Evolutionary conservation across 805 yeast species (phyloP).

Genomic region (Saccharomycopsis fermentans): DNA sequence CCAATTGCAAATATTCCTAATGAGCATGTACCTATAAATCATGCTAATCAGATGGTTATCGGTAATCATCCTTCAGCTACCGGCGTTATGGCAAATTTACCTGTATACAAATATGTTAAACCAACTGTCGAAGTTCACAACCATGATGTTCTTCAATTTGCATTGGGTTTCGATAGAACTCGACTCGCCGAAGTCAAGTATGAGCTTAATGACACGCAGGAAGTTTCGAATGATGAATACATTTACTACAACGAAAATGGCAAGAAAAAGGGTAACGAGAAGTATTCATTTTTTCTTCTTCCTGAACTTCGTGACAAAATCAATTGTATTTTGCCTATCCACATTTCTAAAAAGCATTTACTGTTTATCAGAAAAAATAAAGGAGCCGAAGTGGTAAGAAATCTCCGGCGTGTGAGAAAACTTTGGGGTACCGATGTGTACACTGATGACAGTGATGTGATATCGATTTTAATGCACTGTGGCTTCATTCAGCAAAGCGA

Average conservation of each 20-base stretch:
- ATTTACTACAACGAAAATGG: background rate
- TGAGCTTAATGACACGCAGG: background rate
- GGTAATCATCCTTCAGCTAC: background rate
- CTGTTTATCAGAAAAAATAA: constrained; percentile 1
- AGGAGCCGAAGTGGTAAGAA: background rate
- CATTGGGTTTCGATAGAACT: constrained; percentile 33
- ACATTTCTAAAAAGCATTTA: constrained; percentile 23
- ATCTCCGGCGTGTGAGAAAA: background rate
- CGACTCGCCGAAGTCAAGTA: constrained; percentile 50
- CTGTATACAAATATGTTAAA: constrained; percentile 6
- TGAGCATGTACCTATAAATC: background rate
- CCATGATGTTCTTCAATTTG: constrained; percentile 31
- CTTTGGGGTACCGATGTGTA: constrained; percentile 91
- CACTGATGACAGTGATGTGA: constrained; percentile 86
- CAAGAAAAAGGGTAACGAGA: constrained; percentile 11
- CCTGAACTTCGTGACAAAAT: constrained; percentile 31
- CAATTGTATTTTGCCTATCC: constrained; percentile 29
- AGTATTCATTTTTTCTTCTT: constrained; percentile 20
- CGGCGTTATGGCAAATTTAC: constrained; percentile 20
- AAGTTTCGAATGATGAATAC: background rate
- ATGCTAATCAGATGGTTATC: background rate
- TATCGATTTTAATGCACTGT: constrained; percentile 63
- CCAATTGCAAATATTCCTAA: constrained; percentile 3
- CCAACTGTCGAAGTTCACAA: constrained; percentile 28
- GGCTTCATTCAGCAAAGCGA: constrained; percentile 45